Conservation (phyloP, 1,284 basidiomycete species). For the Schizopora paradoxa region DNA sequence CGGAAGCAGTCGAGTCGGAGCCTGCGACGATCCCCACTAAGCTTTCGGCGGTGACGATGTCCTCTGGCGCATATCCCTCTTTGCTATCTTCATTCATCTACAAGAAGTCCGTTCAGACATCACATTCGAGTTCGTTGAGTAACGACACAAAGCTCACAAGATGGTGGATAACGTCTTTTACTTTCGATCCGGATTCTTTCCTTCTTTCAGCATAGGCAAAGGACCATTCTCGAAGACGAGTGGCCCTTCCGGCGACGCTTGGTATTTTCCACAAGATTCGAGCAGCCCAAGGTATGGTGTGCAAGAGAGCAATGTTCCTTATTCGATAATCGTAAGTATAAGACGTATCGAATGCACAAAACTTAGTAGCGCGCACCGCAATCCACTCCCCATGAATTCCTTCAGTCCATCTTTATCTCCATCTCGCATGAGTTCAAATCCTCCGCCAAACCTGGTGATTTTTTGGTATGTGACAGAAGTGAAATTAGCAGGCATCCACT, state of each 20-base stretch:
- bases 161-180: constrained; percentile 14
- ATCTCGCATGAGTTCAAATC: constrained; percentile 26
- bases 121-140: background rate
- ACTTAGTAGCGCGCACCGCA: constrained; percentile 10
- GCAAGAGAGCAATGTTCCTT: constrained; percentile 4
- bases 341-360: background rate
- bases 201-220: constrained; percentile 11
- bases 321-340: background rate
- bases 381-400: constrained; percentile 15
- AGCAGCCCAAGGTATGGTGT: constrained; percentile 14
- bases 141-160: constrained; percentile 6
- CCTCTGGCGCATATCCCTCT: constrained; percentile 22
- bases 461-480: background rate
- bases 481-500: background rate
- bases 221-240: constrained; percentile 11
- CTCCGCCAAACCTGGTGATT: constrained; percentile 26
- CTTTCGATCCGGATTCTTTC: constrained; percentile 3
- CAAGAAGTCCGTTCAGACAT: constrained; percentile 21
- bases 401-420: constrained; percentile 20
- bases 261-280: constrained; percentile 12
- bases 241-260: constrained; percentile 4
- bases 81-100: constrained; percentile 25
- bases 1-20: constrained; percentile 32
- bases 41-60: constrained; percentile 28
- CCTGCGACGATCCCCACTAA: constrained; percentile 35